A percentile compares a stretch with the other conserved stretches of the same genome.
Evolutionary conservation across 1,284 basidiomycete genomes (phyloP).

Genomic region (Pyrrhoderma lamaoense): DNA sequence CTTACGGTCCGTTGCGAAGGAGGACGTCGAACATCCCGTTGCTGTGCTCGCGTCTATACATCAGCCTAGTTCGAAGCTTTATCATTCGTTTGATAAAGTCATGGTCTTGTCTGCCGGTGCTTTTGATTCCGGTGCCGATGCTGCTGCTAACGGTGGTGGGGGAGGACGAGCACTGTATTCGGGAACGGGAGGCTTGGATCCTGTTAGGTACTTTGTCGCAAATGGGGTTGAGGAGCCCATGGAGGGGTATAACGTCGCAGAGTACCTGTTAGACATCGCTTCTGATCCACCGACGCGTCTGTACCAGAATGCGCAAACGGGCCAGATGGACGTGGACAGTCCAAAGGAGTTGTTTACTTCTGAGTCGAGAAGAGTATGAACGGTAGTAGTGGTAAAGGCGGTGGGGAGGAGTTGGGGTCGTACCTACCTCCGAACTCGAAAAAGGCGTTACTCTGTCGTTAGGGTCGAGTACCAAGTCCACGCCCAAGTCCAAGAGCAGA

Average conservation of each 20-base stretch:
- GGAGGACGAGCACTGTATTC: constrained; percentile 75
- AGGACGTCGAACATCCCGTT: constrained; percentile 47
- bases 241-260: constrained; percentile 82
- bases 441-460: no score
- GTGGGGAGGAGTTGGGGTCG: not conserved
- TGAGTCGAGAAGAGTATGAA: no score
- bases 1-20: constrained; percentile 62
- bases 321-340: no score
- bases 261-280: constrained; percentile 82
- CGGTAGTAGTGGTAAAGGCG: no score
- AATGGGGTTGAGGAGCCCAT: constrained; percentile 39
- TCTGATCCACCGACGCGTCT: constrained; percentile 49
- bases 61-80: constrained; percentile 80
- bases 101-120: constrained; percentile 62
- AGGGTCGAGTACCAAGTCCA: constrained; percentile 13
- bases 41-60: constrained; percentile 78
- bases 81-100: constrained; percentile 78
- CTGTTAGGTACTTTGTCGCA: constrained; percentile 55
- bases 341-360: no score
- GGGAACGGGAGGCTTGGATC: constrained; percentile 63
- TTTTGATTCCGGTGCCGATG: no score
- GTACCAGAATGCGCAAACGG: constrained; percentile 26
- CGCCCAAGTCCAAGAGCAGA: no score
- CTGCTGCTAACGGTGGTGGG: no score
- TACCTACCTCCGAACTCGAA: constrained; percentile 1